Evolutionary conservation across 1,284 basidiomycete species (phyloP).

Genomic region (Ganoderma meredithae): DNA sequence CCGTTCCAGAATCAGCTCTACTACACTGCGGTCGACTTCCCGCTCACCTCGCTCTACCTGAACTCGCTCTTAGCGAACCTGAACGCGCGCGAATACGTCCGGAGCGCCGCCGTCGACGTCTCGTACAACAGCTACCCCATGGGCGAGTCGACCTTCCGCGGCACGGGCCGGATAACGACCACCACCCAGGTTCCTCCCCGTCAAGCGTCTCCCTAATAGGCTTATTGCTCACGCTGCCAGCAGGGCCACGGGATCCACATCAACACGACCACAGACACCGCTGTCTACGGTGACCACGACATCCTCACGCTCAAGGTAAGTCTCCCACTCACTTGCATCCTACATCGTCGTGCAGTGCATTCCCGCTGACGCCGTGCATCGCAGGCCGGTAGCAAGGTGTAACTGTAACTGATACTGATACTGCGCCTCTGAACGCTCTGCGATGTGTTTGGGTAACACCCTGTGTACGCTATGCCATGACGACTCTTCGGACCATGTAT

Average conservation of each 20-base stretch:
- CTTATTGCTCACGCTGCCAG: too few species aligned
- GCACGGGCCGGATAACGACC: background rate
- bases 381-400: background rate
- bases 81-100: constrained; percentile 3
- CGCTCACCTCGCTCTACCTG: background rate
- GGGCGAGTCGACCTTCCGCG: constrained; percentile 1
- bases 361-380: too few species aligned
- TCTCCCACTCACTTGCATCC: too few species aligned
- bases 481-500: too few species aligned
- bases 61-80: background rate
- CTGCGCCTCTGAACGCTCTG: too few species aligned
- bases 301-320: background rate
- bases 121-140: background rate
- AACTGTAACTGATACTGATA: background rate
- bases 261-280: background rate
- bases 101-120: background rate
- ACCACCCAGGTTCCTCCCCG: background rate
- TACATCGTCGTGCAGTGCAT: too few species aligned
- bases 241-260: background rate
- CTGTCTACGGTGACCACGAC: background rate
- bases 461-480: too few species aligned
- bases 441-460: too few species aligned
- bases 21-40: background rate
- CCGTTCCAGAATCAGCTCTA: background rate
- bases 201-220: too few species aligned